Conservation (phyloP, 73 alveolate genomes). For the Breviolum minutum region DNA sequence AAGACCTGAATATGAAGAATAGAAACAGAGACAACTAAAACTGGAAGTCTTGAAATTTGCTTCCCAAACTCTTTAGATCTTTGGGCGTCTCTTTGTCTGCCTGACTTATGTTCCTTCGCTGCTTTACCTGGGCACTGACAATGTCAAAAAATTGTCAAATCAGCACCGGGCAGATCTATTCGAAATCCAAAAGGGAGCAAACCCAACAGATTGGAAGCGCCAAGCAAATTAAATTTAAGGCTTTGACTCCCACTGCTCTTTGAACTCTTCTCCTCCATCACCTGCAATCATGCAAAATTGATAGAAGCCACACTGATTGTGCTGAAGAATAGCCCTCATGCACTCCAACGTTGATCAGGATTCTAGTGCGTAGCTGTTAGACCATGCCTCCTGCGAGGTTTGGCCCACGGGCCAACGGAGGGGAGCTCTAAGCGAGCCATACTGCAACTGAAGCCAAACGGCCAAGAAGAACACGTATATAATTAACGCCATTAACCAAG, state of each 20-base stretch:
- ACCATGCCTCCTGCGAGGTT: conserved; percentile 49
- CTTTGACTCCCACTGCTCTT: conserved; percentile 49
- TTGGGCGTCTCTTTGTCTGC: background rate
- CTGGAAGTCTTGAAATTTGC: background rate
- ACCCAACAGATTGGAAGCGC: background rate
- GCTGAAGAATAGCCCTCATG: background rate
- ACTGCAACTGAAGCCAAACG: conserved; percentile 32
- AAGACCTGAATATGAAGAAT: background rate
- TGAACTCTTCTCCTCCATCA: conserved; percentile 80
- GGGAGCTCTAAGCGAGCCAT: conserved; percentile 57
- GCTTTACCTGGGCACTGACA: background rate
- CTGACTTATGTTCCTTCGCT: conserved; percentile 32
- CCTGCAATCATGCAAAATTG: background rate
- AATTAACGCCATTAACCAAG: too few relatives aligned
- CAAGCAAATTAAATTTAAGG: background rate
- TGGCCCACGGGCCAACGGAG: conserved; percentile 68
- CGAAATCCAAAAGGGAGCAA: background rate
- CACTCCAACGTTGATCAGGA: too few relatives aligned
- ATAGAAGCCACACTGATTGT: background rate
- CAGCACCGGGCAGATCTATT: background rate
- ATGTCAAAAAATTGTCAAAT: background rate
- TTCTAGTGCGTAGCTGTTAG: background rate
- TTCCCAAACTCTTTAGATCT: background rate
- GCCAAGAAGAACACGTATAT: background rate
- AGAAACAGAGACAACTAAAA: background rate